A percentile compares a stretch with the other conserved stretches of the same genome.
These are phyloP conservation scores for Neospora caninum DNA, from an alignment of 169 alveolate species.

Conservation along the genomic window DNA sequence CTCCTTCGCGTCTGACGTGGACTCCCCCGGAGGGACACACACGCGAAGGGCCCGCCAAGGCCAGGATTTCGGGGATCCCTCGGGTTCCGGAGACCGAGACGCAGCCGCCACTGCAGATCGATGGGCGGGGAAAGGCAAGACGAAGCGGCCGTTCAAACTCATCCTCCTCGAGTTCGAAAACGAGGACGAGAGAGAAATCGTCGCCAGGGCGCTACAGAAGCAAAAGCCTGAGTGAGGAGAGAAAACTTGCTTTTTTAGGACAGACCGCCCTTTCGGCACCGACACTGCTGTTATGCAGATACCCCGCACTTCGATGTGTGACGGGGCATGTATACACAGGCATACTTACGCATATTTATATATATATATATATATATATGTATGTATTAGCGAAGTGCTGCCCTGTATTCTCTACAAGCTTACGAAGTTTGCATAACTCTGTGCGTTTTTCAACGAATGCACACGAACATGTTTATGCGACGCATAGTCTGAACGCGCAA, in stretches of 20 bases:
- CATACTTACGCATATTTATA: not conserved
- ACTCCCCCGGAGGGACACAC: not conserved
- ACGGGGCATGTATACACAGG: too few species aligned
- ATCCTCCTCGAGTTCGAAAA: constrained; percentile 48
- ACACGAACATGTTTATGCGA: too few species aligned
- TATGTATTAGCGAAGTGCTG: not conserved
- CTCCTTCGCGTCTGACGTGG: not conserved
- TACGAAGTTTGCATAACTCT: too few species aligned
- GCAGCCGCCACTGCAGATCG: not conserved
- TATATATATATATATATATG: not conserved
- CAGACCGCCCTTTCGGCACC: too few species aligned
- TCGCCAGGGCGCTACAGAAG: constrained; percentile 51
- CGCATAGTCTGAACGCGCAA: too few species aligned
- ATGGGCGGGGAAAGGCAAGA: constrained; percentile 23
- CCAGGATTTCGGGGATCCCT: not conserved
- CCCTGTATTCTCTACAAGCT: too few species aligned
- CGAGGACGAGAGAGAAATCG: constrained; percentile 35
- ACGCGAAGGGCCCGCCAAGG: not conserved
- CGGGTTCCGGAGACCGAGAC: not conserved
- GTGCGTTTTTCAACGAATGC: too few species aligned
- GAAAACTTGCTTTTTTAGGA: too few species aligned
- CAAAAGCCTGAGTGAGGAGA: constrained; percentile 43
- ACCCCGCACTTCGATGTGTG: too few species aligned
- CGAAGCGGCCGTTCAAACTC: constrained; percentile 11
- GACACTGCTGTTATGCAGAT: too few species aligned